Percentiles rank a stretch among this genome's conserved stretches.
phyloP scores from a whole-genome alignment of 2,329 filamentous ascomycete species.

The Hypoxylon sp. region DNA sequence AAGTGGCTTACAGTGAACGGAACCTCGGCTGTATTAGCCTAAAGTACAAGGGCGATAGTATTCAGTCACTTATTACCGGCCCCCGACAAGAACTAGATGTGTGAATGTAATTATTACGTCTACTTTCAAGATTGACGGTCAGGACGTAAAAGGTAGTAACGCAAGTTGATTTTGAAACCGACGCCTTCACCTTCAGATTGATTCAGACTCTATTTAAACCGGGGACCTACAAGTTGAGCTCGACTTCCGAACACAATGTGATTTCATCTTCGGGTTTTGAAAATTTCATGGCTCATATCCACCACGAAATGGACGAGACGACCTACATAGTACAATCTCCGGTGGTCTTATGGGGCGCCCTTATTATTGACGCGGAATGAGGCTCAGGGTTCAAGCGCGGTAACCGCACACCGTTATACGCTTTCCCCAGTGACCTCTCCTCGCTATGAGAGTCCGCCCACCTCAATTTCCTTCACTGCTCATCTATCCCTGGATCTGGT shows the following conservation, averaged over 20 bases:
- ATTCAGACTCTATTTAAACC: conserved; percentile 50
- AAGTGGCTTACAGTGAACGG: conserved; percentile 64
- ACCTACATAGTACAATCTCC: conserved; percentile 55
- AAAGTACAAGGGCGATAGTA: conserved; percentile 49
- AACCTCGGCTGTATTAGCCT: conserved; percentile 59
- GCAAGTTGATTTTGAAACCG: conserved; percentile 53
- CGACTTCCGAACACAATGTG: conserved; percentile 55
- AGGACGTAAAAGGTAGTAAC: conserved; percentile 52
- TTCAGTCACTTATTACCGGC: conserved; percentile 48
- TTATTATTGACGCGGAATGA: conserved; percentile 44
- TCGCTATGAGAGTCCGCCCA: not conserved
- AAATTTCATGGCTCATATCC: conserved; percentile 56
- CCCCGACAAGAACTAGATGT: conserved; percentile 53
- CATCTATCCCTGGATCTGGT: conserved; percentile 49
- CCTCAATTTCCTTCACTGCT: conserved; percentile 49
- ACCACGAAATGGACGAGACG: conserved; percentile 54
- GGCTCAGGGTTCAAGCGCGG: conserved; percentile 37
- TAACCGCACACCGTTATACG: conserved; percentile 51
- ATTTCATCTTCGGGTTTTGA: conserved; percentile 55
- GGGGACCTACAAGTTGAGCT: conserved; percentile 54
- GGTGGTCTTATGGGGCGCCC: conserved; percentile 45
- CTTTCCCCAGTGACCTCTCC: conserved; percentile 38
- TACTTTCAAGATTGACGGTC: conserved; percentile 50
- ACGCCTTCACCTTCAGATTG: conserved; percentile 52
- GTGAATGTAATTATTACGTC: conserved; percentile 55